A percentile compares a stretch with the other conserved stretches of the same genome.
These are phyloP conservation scores for Cercospora zeae-maydis DNA, from an alignment of 2,329 filamentous ascomycete species.

Conservation along the genomic window DNA sequence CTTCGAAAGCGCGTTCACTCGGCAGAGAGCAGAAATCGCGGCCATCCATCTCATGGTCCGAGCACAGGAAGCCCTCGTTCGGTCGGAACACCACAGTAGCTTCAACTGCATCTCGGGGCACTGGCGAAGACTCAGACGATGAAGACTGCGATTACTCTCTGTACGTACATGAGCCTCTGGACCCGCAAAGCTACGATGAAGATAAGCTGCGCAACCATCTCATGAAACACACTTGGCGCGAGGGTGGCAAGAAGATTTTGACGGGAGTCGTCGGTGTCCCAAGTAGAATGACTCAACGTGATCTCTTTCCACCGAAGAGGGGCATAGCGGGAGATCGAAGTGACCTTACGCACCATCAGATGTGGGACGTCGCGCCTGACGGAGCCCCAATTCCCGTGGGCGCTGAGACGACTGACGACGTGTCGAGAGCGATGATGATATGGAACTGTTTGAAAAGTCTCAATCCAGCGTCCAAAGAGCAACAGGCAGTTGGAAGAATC, in stretches of 20 bases:
- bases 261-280: constrained; percentile 44
- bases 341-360: constrained; percentile 52
- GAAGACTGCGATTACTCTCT: constrained; percentile 39
- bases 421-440: constrained; percentile 35
- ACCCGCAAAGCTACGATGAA: constrained; percentile 41
- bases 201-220: constrained; percentile 47
- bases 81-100: constrained; percentile 16
- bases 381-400: constrained; percentile 43
- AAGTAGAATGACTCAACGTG: constrained; percentile 43
- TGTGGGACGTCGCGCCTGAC: constrained; percentile 54
- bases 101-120: constrained; percentile 22
- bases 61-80: constrained; percentile 17
- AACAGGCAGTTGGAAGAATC: constrained; percentile 54
- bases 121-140: constrained; percentile 38
- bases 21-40: constrained; percentile 11
- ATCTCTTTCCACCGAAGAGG: constrained; percentile 44
- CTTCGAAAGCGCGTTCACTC: not conserved
- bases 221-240: constrained; percentile 43
- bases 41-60: constrained; percentile 4
- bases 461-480: constrained; percentile 40
- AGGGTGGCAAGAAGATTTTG: constrained; percentile 42
- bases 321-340: constrained; percentile 42
- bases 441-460: constrained; percentile 39
- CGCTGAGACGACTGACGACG: constrained; percentile 33
- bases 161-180: constrained; percentile 42